These are phyloP conservation scores for Lophiotrema nucula DNA, from an alignment of 495 filamentous ascomycete species.

Conservation along the genomic window DNA sequence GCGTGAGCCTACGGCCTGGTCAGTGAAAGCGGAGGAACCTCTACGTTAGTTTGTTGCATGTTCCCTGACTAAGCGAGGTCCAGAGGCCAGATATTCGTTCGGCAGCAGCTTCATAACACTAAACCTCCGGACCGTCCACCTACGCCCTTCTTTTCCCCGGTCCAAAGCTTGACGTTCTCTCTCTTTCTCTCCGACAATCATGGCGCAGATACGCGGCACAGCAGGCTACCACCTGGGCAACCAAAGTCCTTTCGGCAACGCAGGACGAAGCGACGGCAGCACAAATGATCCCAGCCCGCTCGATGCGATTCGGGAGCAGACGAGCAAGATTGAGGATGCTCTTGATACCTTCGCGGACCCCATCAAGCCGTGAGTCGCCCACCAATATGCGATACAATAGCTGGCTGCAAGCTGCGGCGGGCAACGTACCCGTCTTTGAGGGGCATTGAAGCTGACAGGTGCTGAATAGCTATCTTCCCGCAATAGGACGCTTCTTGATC, in stretches of 20 bases:
- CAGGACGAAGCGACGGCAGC: slow-evolving; percentile 58
- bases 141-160: slow-evolving; percentile 6
- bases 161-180: slow-evolving; percentile 8
- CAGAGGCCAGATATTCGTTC: no score
- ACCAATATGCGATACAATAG: not conserved
- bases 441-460: slow-evolving; percentile 13
- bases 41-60: no score
- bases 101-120: no score
- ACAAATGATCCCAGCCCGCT: slow-evolving; percentile 80
- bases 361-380: slow-evolving; percentile 82
- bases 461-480: slow-evolving; percentile 74
- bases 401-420: not conserved
- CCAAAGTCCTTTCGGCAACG: slow-evolving; percentile 50
- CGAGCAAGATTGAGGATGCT: slow-evolving; percentile 95
- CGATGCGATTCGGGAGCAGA: slow-evolving; percentile 88
- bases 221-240: slow-evolving; percentile 91
- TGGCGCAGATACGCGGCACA: slow-evolving; percentile 96
- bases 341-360: slow-evolving; percentile 87
- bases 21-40: not conserved
- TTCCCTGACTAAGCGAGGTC: no score
- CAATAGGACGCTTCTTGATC: slow-evolving; percentile 94
- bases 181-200: slow-evolving; percentile 42
- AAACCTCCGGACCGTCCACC: slow-evolving; percentile 24
- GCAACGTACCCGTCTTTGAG: not conserved
- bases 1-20: no score